Conservation (phyloP, 352 stramenopile genomes). For the Pythium rhizo-oryzae region DNA sequence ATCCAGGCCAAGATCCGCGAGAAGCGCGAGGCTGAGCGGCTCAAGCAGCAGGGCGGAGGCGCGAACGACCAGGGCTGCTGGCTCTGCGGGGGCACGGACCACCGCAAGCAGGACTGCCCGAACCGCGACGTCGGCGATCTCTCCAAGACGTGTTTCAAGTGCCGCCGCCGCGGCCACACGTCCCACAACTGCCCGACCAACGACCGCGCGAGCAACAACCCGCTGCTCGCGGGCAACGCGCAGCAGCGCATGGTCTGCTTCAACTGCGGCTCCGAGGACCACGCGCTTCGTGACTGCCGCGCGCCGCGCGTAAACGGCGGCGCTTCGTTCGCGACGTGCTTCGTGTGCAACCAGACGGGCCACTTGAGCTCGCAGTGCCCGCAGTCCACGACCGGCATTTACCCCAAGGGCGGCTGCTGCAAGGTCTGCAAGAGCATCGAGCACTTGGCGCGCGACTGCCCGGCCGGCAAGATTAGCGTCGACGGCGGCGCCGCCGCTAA, state of each 20-base stretch:
- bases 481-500: conserved; percentile 57
- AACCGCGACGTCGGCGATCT: conserved; percentile 67
- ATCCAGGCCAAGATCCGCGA: conserved; percentile 78
- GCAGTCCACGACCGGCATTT: conserved; percentile 87
- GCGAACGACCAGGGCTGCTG: conserved; percentile 60
- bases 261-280: conserved; percentile 79
- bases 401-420: conserved; percentile 89
- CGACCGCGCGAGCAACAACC: conserved; percentile 22
- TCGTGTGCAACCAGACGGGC: conserved; percentile 85
- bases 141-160: conserved; percentile 86
- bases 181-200: conserved; percentile 75
- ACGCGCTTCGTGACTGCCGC: conserved; percentile 75
- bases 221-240: conserved; percentile 13
- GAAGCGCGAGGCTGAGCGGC: conserved; percentile 56
- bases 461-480: conserved; percentile 61
- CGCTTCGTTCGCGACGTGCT: conserved; percentile 81
- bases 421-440: conserved; percentile 85
- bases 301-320: conserved; percentile 68
- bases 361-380: conserved; percentile 88
- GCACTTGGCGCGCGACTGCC: conserved; percentile 87
- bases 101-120: conserved; percentile 82
- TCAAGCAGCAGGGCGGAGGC: conserved; percentile 25
- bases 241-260: conserved; percentile 71
- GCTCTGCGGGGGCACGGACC: conserved; percentile 68
- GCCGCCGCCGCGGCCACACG: conserved; percentile 79